These are phyloP conservation scores for Aspergillus ellipticus DNA, from an alignment of 495 filamentous ascomycete species.

Conservation along the genomic window DNA sequence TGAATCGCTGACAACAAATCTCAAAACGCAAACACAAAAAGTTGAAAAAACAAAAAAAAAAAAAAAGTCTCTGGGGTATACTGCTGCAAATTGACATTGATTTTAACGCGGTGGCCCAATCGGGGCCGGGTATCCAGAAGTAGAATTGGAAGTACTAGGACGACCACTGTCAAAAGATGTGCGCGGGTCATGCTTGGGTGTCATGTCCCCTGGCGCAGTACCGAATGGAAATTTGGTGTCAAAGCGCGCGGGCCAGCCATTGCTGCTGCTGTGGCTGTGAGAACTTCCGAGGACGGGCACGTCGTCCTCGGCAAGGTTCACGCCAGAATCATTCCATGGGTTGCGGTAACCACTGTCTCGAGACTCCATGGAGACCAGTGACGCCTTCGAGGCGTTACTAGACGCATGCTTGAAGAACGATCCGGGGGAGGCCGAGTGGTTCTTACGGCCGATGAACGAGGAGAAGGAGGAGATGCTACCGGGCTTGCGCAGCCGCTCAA, in stretches of 20 bases:
- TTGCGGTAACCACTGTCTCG: constrained; percentile 90
- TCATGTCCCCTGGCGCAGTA: constrained; percentile 72
- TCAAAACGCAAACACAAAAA: constrained; percentile 18
- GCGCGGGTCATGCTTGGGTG: constrained; percentile 75
- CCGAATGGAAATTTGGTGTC: constrained; percentile 64
- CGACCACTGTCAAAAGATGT: constrained; percentile 86
- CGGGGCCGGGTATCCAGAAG: constrained; percentile 89
- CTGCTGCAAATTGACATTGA: constrained; percentile 57
- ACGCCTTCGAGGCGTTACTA: constrained; percentile 90
- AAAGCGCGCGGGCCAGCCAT: constrained; percentile 60
- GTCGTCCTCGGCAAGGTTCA: constrained; percentile 87
- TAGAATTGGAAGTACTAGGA: constrained; percentile 90
- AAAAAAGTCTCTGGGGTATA: constrained; percentile 55
- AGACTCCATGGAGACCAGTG: constrained; percentile 88
- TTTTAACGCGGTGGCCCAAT: constrained; percentile 80
- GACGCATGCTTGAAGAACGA: constrained; percentile 92
- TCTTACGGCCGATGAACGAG: constrained; percentile 90
- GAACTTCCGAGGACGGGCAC: constrained; percentile 56
- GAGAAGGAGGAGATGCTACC: constrained; percentile 90
- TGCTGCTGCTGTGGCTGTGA: constrained; percentile 56
- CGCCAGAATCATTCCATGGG: constrained; percentile 94
- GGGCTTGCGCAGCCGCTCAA: constrained; percentile 86
- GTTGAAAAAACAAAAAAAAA: constrained; percentile 28
- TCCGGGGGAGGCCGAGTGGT: constrained; percentile 76
- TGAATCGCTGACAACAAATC: constrained; percentile 16